A percentile compares a stretch with the other conserved stretches of the same genome.
Conservation (phyloP, 176 grass and related monocot species). For the Musa itinerans region DNA sequence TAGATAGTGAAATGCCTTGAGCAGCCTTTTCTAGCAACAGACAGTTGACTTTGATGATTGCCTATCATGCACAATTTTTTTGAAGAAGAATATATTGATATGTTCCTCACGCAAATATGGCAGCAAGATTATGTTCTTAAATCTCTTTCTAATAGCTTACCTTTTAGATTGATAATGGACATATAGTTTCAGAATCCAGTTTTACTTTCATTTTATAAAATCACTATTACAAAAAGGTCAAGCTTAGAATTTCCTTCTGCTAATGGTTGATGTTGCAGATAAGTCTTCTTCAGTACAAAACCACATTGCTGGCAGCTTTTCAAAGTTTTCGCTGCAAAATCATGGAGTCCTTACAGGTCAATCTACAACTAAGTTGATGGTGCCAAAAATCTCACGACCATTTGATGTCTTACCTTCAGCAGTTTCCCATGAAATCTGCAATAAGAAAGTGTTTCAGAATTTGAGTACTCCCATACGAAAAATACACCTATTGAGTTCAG, state of each 20-base stretch:
- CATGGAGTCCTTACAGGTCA: conserved; percentile 39
- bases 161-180: neutral
- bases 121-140: neutral
- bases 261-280: conserved; percentile 39
- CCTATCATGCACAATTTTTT: too few relatives aligned
- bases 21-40: neutral
- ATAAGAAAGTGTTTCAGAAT: conserved; percentile 57
- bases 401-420: conserved; percentile 32
- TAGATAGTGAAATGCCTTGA: neutral
- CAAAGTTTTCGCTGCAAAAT: conserved; percentile 49
- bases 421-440: conserved; percentile 56
- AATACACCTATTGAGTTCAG: conserved; percentile 71
- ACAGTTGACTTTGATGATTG: too few relatives aligned
- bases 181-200: conserved; percentile 1
- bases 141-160: neutral
- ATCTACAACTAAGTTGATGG: conserved; percentile 36
- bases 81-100: too few relatives aligned
- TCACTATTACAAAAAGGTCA: neutral
- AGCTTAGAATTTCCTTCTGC: neutral
- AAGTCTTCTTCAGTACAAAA: conserved; percentile 38
- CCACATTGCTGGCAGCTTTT: conserved; percentile 32
- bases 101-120: neutral
- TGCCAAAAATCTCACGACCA: conserved; percentile 27
- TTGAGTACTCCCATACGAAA: conserved; percentile 67
- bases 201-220: conserved; percentile 4